phyloP scores from a whole-genome alignment of 495 filamentous ascomycete genomes.

The Penicillium bovifimosum region DNA sequence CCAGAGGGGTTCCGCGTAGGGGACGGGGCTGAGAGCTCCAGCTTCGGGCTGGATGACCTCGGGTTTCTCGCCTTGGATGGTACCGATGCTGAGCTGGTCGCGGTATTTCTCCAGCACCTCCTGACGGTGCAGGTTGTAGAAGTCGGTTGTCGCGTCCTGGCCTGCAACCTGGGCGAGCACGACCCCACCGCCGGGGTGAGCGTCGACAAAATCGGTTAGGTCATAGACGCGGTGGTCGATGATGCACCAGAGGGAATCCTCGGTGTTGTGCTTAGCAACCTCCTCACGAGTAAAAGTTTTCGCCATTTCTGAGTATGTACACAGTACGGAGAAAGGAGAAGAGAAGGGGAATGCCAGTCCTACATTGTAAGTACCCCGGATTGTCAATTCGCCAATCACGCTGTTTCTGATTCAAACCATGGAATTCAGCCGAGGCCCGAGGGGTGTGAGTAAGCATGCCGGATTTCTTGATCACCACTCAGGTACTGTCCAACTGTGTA shows the following conservation, averaged over 20 bases:
- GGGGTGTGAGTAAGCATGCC: constrained; percentile 2
- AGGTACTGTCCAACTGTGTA: neutral
- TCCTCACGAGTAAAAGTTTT: constrained; percentile 41
- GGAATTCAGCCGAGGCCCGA: constrained; percentile 10
- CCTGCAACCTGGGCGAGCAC: constrained; percentile 52
- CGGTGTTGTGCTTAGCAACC: constrained; percentile 48
- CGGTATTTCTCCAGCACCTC: constrained; percentile 68
- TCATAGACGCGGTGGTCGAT: constrained; percentile 58
- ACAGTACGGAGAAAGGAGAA: neutral
- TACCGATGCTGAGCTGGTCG: constrained; percentile 65
- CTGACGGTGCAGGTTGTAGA: constrained; percentile 56
- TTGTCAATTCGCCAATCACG: constrained; percentile 6
- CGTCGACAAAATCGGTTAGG: constrained; percentile 52
- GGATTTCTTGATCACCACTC: neutral
- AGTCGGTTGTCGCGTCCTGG: constrained; percentile 50
- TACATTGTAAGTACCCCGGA: constrained; percentile 4
- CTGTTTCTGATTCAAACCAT: constrained; percentile 3
- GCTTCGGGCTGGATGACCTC: constrained; percentile 64
- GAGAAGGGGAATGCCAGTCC: neutral
- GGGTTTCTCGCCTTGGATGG: constrained; percentile 66
- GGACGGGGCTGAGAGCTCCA: constrained; percentile 68
- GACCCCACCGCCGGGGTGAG: constrained; percentile 55
- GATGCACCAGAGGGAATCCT: constrained; percentile 53
- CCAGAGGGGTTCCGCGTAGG: constrained; percentile 81
- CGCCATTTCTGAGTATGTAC: constrained; percentile 19